Base-by-base conservation (phyloP, 2,329 filamentous ascomycete genomes). In the Fusarium liriodendri region DNA sequence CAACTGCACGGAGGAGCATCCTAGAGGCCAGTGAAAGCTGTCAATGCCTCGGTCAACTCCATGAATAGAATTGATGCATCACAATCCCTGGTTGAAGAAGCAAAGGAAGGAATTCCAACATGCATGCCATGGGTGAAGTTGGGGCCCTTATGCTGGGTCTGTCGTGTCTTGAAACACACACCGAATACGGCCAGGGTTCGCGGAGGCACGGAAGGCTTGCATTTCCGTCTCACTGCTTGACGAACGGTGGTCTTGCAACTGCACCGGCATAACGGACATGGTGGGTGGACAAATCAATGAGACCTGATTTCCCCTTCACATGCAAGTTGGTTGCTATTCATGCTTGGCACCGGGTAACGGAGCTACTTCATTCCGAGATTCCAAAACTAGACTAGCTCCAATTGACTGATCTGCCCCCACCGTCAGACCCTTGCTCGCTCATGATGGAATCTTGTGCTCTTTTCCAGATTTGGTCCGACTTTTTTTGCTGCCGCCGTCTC, bases 371-470 rank as follows among this genome's bases (percentile, higher is more conserved):
- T 22, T 52, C 72, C 72, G 72, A 20, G 27, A 32, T 14, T 52
- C 27, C 6, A 32, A 1, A 32, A 32, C n/a, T 6, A 6, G 20
- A 20, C 13, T 13, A 6, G 20, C 40, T 22, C 58, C 50, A 38
- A 66, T 29, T 22, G 10, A 25, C 6, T 57, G 38, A n/a, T 40
- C 33, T 62, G 76, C 69, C 76, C 76, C 76, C 76, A 76, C 76
- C 69, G 62, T 14, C 50, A 45, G 64, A 67, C 65, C 70, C 76
- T 68, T 67, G 69, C 62, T 62, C 52, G 52, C 29, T 40, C 67
- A 70, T 77, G 62, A 76, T 70, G 74, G 67, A 70, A 72, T 71
- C 67, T 77, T 62, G 57, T 70, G 61, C 64, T 35, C 50, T 58
- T 67, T 25, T 59, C 62, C 69, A 72, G 70, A 70, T 73, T 73